These are phyloP conservation scores for Cryptosporidium felis DNA, from an alignment of 169 alveolate genomes.

Conservation along the genomic window DNA sequence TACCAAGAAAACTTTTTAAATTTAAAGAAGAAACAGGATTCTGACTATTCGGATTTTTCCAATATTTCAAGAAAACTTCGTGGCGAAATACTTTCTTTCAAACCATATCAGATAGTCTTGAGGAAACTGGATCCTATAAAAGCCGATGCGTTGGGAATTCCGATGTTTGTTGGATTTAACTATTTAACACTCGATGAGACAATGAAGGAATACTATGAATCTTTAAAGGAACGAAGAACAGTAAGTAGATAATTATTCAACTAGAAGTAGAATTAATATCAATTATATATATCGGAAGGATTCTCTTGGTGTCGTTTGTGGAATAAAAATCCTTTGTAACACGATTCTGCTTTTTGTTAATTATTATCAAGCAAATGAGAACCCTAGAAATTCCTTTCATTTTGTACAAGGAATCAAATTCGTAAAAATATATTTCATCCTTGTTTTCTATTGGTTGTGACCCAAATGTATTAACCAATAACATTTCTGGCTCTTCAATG, in stretches of 20 bases:
- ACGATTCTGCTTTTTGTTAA: background rate
- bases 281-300: conserved; percentile 59
- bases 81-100: conserved; percentile 23
- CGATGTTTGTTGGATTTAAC: conserved; percentile 61
- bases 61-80: conserved; percentile 2
- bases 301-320: background rate
- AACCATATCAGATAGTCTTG: conserved; percentile 46
- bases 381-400: conserved; percentile 22
- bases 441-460: background rate
- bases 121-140: conserved; percentile 59
- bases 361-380: conserved; percentile 28
- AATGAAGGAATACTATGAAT: conserved; percentile 25
- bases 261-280: background rate
- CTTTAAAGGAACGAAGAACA: background rate
- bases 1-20: conserved; percentile 16
- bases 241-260: background rate
- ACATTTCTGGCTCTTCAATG: conserved; percentile 53
- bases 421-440: background rate
- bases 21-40: background rate
- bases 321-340: background rate
- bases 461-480: conserved; percentile 38
- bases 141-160: conserved; percentile 68
- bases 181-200: background rate
- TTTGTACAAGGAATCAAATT: background rate
- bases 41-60: background rate